Evolutionary conservation across 768 basidiomycete genomes (phyloP).

Genomic region (Boletus huronensis): DNA sequence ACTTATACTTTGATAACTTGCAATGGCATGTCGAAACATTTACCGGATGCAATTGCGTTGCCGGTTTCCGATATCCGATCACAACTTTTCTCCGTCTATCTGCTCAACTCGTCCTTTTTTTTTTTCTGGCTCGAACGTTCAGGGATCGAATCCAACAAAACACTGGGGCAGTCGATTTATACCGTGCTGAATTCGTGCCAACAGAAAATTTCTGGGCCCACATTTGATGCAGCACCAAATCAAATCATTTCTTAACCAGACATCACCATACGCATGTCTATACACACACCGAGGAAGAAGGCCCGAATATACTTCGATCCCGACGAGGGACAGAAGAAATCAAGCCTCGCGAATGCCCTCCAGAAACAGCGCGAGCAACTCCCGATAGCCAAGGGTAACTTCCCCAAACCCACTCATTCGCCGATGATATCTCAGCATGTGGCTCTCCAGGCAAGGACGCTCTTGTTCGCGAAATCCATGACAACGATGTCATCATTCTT

Average conservation of each 20-base stretch:
- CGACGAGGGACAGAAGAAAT: slow-evolving; percentile 16
- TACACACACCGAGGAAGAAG: slow-evolving; percentile 26
- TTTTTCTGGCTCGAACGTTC: neutral
- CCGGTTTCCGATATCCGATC: slow-evolving; percentile 19
- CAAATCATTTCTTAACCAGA: neutral
- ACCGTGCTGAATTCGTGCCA: neutral
- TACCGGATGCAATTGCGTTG: slow-evolving; percentile 9
- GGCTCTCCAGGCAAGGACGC: slow-evolving; percentile 61
- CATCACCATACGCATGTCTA: slow-evolving; percentile 17
- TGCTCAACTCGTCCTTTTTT: neutral
- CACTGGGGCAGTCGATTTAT: neutral
- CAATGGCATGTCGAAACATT: neutral
- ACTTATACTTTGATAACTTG: neutral
- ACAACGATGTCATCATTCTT: slow-evolving; percentile 83
- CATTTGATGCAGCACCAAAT: neutral
- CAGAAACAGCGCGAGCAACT: slow-evolving; percentile 67
- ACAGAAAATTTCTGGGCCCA: neutral
- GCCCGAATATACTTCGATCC: slow-evolving; percentile 21
- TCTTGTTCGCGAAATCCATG: slow-evolving; percentile 64
- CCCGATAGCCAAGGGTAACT: slow-evolving; percentile 72
- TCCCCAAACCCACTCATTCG: neutral
- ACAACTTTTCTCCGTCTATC: slow-evolving; percentile 2
- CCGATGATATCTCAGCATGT: neutral
- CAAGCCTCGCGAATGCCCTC: slow-evolving; percentile 28
- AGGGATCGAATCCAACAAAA: neutral